A percentile compares a stretch with the other conserved stretches of the same genome.
Evolutionary conservation across 805 yeast species (phyloP).

Genomic region (Barnettozyma sp.): DNA sequence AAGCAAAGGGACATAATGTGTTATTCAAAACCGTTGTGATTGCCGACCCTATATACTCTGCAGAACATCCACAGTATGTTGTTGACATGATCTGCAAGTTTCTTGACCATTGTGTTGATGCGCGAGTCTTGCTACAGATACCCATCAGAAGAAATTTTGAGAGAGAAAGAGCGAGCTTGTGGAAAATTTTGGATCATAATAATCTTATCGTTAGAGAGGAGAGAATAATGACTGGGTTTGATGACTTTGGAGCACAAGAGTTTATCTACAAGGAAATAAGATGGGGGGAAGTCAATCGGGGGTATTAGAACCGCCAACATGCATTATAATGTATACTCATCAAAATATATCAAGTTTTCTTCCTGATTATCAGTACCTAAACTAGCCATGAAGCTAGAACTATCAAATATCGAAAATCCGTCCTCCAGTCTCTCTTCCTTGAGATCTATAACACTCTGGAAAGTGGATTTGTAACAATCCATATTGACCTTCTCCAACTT

Average conservation of each 20-base stretch:
- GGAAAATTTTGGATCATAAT: constrained; percentile 42
- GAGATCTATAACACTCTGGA: constrained; percentile 72
- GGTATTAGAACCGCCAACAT: neutral
- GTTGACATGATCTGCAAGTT: constrained; percentile 50
- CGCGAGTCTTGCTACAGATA: constrained; percentile 60
- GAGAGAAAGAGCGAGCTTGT: constrained; percentile 53
- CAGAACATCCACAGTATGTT: constrained; percentile 72
- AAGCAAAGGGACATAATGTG: constrained; percentile 24
- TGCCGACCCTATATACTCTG: constrained; percentile 87
- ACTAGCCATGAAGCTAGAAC: constrained; percentile 33
- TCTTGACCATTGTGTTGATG: constrained; percentile 26
- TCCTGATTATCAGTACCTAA: constrained; percentile 27
- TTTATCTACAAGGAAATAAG: constrained; percentile 39
- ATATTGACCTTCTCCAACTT: constrained; percentile 60
- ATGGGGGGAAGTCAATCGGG: constrained; percentile 13
- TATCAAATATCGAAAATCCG: constrained; percentile 35
- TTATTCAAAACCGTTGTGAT: constrained; percentile 61
- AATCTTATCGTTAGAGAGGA: constrained; percentile 25
- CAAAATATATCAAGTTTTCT: constrained; percentile 38
- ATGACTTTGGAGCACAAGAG: constrained; percentile 74
- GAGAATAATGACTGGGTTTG: constrained; percentile 49
- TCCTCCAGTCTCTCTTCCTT: constrained; percentile 31
- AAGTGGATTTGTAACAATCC: constrained; percentile 71
- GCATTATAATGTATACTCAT: constrained; percentile 39
- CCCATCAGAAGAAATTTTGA: constrained; percentile 69